A percentile compares a stretch with the other conserved stretches of the same genome.
These are phyloP conservation scores for Termitomyces sp. DNA, from an alignment of 1,284 basidiomycete genomes.

Conservation along the genomic window DNA sequence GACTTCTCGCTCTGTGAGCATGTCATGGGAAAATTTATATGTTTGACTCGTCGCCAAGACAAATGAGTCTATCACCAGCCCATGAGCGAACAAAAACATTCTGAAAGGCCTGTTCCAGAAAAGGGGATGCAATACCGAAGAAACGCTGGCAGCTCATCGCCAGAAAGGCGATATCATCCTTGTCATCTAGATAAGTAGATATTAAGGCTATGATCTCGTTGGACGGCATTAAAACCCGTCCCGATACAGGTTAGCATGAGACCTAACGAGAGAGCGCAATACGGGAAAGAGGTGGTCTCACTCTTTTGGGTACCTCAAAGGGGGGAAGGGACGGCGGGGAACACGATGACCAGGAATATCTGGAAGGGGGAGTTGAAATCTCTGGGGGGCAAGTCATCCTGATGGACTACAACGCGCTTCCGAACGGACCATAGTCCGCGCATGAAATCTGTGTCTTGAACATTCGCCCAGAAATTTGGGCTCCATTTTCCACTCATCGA, in stretches of 20 bases:
- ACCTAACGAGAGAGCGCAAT: not conserved
- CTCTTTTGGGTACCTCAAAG: not conserved
- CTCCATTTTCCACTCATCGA: not conserved
- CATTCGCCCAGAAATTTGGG: not conserved
- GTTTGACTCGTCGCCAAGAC: not conserved
- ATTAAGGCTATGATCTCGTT: not conserved
- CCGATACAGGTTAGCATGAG: not conserved
- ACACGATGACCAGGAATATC: too few relatives aligned
- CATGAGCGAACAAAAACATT: not conserved
- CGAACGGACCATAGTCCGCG: not conserved
- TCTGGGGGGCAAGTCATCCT: not conserved
- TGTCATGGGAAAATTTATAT: not conserved
- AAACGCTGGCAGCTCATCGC: not conserved
- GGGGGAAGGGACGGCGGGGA: not conserved
- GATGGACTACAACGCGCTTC: not conserved
- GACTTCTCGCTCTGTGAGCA: not conserved
- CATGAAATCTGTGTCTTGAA: not conserved
- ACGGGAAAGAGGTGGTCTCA: not conserved
- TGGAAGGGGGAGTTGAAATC: too few relatives aligned
- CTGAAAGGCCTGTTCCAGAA: not conserved
- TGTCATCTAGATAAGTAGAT: not conserved
- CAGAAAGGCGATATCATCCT: not conserved
- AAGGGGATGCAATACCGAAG: not conserved
- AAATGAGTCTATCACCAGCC: not conserved
- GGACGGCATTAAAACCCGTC: not conserved